Conservation (phyloP, 768 basidiomycete species). For the Tylopilus felleus region DNA sequence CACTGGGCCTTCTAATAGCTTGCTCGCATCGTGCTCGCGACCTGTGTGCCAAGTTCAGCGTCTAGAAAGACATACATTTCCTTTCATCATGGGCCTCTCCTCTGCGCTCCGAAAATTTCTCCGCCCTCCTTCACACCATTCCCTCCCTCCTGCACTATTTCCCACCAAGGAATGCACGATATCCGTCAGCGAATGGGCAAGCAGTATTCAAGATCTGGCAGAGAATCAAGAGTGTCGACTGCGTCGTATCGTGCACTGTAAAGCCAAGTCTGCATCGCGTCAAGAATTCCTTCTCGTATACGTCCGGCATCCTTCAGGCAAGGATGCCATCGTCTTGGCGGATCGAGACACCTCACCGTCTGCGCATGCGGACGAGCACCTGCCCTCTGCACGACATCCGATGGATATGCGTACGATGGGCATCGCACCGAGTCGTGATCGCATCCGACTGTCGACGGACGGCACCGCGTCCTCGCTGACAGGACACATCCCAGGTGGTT, state of each 20-base stretch:
- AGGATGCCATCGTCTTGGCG: neutral
- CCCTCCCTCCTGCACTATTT: slow-evolving; percentile 1
- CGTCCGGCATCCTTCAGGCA: neutral
- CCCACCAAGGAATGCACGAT: neutral
- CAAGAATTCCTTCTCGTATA: slow-evolving; percentile 1
- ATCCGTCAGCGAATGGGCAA: neutral
- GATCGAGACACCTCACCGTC: neutral
- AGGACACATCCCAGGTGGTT: neutral
- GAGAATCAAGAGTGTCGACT: neutral
- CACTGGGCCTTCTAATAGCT: too few species aligned
- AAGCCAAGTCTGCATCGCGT: neutral
- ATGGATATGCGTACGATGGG: neutral
- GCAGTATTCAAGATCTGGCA: neutral
- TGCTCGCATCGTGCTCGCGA: too few species aligned
- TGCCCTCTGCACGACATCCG: neutral
- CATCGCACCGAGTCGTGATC: neutral
- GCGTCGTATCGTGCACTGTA: slow-evolving; percentile 5
- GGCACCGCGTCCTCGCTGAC: neutral
- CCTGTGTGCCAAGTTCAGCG: neutral
- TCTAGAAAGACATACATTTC: too few species aligned
- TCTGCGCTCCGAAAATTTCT: neutral
- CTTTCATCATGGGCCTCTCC: neutral
- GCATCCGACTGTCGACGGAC: neutral
- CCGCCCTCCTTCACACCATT: neutral
- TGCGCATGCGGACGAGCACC: neutral